These are phyloP conservation scores for Mycena sp. DNA, from an alignment of 1,284 basidiomycete genomes.

Conservation along the genomic window DNA sequence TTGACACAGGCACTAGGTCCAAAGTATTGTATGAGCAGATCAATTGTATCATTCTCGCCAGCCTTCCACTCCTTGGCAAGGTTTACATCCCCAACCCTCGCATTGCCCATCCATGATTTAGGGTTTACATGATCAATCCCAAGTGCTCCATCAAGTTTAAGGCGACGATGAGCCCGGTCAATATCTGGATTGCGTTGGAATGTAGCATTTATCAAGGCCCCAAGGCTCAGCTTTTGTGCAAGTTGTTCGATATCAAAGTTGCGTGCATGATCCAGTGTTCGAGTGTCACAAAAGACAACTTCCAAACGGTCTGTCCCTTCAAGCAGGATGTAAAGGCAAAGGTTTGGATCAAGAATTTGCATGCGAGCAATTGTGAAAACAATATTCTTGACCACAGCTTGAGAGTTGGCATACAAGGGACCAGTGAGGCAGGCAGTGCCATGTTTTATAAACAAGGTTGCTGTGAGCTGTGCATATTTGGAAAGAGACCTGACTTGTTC, in stretches of 20 bases:
- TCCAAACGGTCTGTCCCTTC: slow-evolving; percentile 45
- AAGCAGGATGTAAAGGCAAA: slow-evolving; percentile 35
- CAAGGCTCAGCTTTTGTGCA: slow-evolving; percentile 38
- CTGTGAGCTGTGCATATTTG: slow-evolving; percentile 38
- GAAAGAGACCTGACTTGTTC: slow-evolving; percentile 38
- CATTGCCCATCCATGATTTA: slow-evolving; percentile 39
- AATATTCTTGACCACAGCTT: slow-evolving; percentile 41
- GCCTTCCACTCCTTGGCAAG: slow-evolving; percentile 29
- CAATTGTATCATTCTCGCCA: slow-evolving; percentile 30
- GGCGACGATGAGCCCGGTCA: slow-evolving; percentile 33
- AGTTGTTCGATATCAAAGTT: slow-evolving; percentile 46
- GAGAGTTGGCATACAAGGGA: slow-evolving; percentile 40
- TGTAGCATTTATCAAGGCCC: slow-evolving; percentile 35
- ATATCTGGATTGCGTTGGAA: slow-evolving; percentile 40
- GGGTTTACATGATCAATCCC: slow-evolving; percentile 45
- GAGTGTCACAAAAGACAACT: slow-evolving; percentile 37
- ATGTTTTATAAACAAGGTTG: slow-evolving; percentile 35
- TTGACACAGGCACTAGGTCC: slow-evolving; percentile 14
- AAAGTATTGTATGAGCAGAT: slow-evolving; percentile 29
- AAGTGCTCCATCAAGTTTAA: slow-evolving; percentile 28
- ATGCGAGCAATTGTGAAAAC: slow-evolving; percentile 34
- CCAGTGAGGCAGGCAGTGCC: slow-evolving; percentile 32
- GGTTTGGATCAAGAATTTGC: slow-evolving; percentile 27
- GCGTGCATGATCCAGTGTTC: slow-evolving; percentile 42
- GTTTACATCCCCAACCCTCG: slow-evolving; percentile 36